phyloP scores from a whole-genome alignment of 2,329 filamentous ascomycete genomes.

The Xylaria hypoxylon region DNA sequence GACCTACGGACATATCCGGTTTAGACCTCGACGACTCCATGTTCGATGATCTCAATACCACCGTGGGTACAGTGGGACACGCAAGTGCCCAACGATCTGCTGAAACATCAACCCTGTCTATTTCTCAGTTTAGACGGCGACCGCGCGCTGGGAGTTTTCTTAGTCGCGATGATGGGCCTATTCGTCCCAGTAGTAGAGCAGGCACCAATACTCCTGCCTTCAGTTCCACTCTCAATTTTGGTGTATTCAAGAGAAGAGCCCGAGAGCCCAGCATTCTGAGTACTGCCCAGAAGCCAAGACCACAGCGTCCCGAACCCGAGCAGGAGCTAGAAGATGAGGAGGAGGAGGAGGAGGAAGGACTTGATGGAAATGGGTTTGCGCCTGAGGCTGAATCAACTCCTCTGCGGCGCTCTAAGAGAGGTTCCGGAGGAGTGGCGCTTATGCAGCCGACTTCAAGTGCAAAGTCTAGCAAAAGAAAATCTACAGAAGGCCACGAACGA shows the following conservation, averaged over 20 bases:
- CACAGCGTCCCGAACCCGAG: slow-evolving; percentile 49
- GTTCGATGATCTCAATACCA: slow-evolving; percentile 52
- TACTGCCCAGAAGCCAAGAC: slow-evolving; percentile 59
- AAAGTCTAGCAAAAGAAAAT: slow-evolving; percentile 68
- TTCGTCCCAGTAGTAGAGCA: slow-evolving; percentile 51
- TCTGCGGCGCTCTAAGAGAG: slow-evolving; percentile 62
- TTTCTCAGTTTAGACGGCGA: slow-evolving; percentile 49
- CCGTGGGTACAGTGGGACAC: slow-evolving; percentile 46
- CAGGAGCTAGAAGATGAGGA: slow-evolving; percentile 51
- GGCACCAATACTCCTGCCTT: slow-evolving; percentile 50
- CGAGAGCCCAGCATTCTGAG: slow-evolving; percentile 73
- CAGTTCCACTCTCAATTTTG: slow-evolving; percentile 62
- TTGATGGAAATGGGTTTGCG: slow-evolving; percentile 64
- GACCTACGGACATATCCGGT: slow-evolving; percentile 48
- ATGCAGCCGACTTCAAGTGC: slow-evolving; percentile 49
- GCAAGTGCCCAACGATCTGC: slow-evolving; percentile 49
- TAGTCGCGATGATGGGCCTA: slow-evolving; percentile 49
- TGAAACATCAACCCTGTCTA: slow-evolving; percentile 50
- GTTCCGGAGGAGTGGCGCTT: slow-evolving; percentile 44
- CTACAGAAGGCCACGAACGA: slow-evolving; percentile 57
- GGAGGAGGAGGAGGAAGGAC: slow-evolving; percentile 54
- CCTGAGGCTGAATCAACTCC: slow-evolving; percentile 78
- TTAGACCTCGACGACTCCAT: slow-evolving; percentile 51
- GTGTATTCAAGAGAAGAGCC: slow-evolving; percentile 66
- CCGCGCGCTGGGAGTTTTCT: slow-evolving; percentile 52